phyloP scores from a whole-genome alignment of 805 yeast species.

The Candida koratica region DNA sequence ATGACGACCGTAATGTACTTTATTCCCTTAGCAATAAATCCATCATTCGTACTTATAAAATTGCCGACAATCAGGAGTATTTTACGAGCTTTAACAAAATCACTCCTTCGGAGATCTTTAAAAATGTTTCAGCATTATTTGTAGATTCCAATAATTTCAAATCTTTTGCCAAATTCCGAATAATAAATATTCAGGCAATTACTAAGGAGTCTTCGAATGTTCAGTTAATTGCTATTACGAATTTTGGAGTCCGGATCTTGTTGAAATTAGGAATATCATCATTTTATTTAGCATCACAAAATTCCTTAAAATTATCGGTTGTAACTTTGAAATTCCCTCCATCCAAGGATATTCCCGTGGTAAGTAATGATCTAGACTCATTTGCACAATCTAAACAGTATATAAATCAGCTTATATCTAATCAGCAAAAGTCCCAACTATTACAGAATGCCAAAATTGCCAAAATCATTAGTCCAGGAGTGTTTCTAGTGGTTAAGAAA shows the following conservation, averaged over 20 bases:
- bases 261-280: slow-evolving; percentile 46
- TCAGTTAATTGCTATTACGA: slow-evolving; percentile 73
- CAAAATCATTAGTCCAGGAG: slow-evolving; percentile 77
- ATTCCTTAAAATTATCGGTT: slow-evolving; percentile 30
- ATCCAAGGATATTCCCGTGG: slow-evolving; percentile 40
- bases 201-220: slow-evolving; percentile 63
- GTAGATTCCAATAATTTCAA: slow-evolving; percentile 56
- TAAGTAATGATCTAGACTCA: slow-evolving; percentile 40
- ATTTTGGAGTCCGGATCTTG: slow-evolving; percentile 78
- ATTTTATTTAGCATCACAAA: slow-evolving; percentile 14
- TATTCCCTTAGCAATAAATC: slow-evolving; percentile 83
- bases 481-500: slow-evolving; percentile 65
- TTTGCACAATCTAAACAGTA: slow-evolving; percentile 41
- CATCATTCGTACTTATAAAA: slow-evolving; percentile 71
- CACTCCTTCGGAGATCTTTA: slow-evolving; percentile 45
- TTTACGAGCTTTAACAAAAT: slow-evolving; percentile 35
- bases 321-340: slow-evolving; percentile 64
- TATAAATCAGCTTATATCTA: slow-evolving; percentile 33
- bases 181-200: slow-evolving; percentile 62
- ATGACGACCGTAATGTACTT: slow-evolving; percentile 69
- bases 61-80: slow-evolving; percentile 43
- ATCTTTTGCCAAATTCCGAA: slow-evolving; percentile 45
- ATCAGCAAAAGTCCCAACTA: slow-evolving; percentile 51
- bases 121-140: slow-evolving; percentile 46
- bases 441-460: slow-evolving; percentile 56